Conservation (phyloP, 148 eudicot genomes). For the Tetragonia tetragonoides region DNA sequence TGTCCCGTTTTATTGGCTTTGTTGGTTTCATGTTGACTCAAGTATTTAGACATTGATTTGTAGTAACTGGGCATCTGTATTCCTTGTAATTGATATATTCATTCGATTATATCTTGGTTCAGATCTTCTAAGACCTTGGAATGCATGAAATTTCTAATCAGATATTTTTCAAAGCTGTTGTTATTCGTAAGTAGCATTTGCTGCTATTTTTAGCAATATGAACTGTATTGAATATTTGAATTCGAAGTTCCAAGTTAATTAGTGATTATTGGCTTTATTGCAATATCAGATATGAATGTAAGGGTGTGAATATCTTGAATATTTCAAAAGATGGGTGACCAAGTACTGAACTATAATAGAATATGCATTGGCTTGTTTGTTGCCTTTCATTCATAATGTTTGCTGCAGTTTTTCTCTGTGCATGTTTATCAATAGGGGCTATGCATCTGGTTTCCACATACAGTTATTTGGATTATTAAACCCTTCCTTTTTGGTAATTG, state of each 20-base stretch:
- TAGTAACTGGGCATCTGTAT: background rate
- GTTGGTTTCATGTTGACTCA: background rate
- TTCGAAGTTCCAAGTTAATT: no score
- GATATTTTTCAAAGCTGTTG: background rate
- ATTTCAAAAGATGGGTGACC: no score
- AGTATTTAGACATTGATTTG: background rate
- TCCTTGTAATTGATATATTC: background rate
- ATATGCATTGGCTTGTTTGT: background rate
- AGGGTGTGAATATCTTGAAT: background rate
- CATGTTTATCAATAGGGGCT: background rate
- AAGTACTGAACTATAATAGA: background rate
- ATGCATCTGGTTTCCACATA: background rate
- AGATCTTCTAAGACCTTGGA: background rate
- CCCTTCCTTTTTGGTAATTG: constrained; percentile 4
- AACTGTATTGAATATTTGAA: background rate
- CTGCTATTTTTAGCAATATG: background rate
- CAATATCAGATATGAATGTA: background rate
- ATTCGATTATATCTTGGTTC: background rate
- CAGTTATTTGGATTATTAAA: background rate
- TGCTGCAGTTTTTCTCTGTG: background rate
- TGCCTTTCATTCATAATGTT: background rate
- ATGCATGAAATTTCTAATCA: background rate
- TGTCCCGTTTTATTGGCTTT: background rate
- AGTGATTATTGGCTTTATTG: no score
- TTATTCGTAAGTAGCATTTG: background rate